These are phyloP conservation scores for Cucurbita moschata DNA, from an alignment of 306 rosid species.

Conservation along the genomic window DNA sequence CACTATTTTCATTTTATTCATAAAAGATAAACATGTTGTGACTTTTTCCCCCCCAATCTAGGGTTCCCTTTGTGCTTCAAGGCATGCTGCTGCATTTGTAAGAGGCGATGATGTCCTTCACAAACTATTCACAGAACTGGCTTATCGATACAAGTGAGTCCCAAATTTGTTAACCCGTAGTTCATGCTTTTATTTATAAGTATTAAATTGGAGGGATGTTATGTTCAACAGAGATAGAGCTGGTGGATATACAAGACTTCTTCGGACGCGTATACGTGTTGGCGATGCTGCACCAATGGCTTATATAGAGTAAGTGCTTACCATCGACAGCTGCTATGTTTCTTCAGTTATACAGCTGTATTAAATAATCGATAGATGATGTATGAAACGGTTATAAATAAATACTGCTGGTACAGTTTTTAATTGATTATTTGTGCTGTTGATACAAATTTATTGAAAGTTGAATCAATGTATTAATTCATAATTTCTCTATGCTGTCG, in stretches of 20 bases:
- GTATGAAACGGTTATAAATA: neutral
- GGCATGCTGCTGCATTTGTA: slow-evolving; percentile 72
- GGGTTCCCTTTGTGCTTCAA: slow-evolving; percentile 73
- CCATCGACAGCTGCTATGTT: neutral
- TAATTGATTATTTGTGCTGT: neutral
- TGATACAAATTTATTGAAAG: neutral
- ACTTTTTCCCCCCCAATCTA: slow-evolving; percentile 10
- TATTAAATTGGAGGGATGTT: slow-evolving; percentile 10
- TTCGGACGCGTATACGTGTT: slow-evolving; percentile 80
- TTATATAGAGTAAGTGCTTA: slow-evolving; percentile 65
- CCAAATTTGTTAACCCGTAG: neutral
- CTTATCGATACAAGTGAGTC: slow-evolving; percentile 74
- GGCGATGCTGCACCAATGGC: slow-evolving; percentile 99
- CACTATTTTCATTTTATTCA: neutral
- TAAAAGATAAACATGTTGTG: neutral
- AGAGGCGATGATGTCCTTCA: slow-evolving; percentile 89
- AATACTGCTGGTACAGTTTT: neutral
- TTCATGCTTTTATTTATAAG: neutral
- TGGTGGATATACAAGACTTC: slow-evolving; percentile 91
- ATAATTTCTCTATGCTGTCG: neutral
- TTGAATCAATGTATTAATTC: neutral
- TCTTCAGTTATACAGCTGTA: neutral
- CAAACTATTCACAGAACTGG: slow-evolving; percentile 80
- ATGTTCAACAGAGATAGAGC: slow-evolving; percentile 55
- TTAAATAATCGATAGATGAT: neutral